These are phyloP conservation scores for Zygotorulaspora mrakii DNA, from an alignment of 1,139 yeast species.

Conservation along the genomic window DNA sequence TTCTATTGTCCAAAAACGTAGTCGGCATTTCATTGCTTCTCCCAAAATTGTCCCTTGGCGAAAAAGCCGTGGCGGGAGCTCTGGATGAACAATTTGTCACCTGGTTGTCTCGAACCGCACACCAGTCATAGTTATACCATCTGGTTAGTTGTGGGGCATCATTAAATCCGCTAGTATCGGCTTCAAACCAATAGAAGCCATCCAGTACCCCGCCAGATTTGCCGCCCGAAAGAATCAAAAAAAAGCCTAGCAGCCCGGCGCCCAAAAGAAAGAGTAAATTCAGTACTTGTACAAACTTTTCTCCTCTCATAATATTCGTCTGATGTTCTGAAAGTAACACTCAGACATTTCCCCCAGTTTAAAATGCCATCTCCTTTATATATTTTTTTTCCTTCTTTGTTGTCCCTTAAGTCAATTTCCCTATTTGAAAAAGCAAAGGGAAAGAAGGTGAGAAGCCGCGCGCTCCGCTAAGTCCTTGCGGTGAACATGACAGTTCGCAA, in stretches of 20 bases:
- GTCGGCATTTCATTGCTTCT: constrained; percentile 51
- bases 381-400: constrained; percentile 1
- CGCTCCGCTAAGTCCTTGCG: not conserved
- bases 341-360: not conserved
- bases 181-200: constrained; percentile 67
- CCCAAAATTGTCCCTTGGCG: constrained; percentile 68
- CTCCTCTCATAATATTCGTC: constrained; percentile 18
- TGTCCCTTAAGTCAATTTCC: constrained; percentile 1
- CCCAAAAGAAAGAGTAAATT: constrained; percentile 37
- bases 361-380: not conserved
- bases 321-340: not conserved
- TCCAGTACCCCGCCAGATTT: constrained; percentile 46
- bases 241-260: constrained; percentile 50
- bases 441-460: not conserved
- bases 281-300: constrained; percentile 31
- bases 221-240: constrained; percentile 64
- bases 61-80: constrained; percentile 54
- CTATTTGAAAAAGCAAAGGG: constrained; percentile 1
- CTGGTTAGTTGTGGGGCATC: constrained; percentile 49
- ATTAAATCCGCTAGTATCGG: constrained; percentile 55
- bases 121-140: constrained; percentile 71
- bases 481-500: too few relatives aligned
- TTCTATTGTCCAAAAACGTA: constrained; percentile 45
- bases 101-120: constrained; percentile 46
- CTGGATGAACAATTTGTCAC: constrained; percentile 22